Evolutionary conservation across 1,139 yeast genomes (phyloP), one percentile per base, ranked within the genome.

Genomic region (Wickerhamiella infanticola): DNA sequence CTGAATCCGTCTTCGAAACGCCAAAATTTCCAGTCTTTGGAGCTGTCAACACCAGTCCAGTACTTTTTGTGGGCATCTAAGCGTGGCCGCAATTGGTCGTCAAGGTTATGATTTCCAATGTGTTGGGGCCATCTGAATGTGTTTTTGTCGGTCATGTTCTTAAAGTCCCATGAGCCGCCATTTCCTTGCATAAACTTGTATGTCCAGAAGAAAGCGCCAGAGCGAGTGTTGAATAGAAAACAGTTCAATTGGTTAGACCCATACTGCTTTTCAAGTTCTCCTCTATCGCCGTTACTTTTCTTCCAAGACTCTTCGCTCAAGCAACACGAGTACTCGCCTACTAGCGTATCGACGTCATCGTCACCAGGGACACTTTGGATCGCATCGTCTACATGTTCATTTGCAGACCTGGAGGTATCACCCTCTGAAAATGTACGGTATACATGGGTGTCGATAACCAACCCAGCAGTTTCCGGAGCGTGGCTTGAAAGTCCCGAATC

Each of bases 121-220:
- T 47, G 56, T 27, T 39, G 48, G 48, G 11, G 66, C 62, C 41
- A 69, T 65, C 26, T 63, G 62, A 3, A 78, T 75, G 9, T 57
- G 0, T 88, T 88, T 47, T 67, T 66, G 29, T 80, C 76, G 27
- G 74, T 65, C 90, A 83, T 83, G 41, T 86, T 84, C 40, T 73
- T 71, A 62, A 84, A 79, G 47, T 90, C 96, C 97, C 97, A 88
- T 64, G 85, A 95, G 8, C 96, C 97, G 38, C 96, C 96, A 57
- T 80, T 81, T 2, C 96, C 96, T 47, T 77, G 72, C 59, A 81
- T 76, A 59, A 88, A 88, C 63, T 84, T 85, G 61, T 67, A 82
- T 1, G 95, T 84, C 97, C 97, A 90, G 63, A 90, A 90, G 62
- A 73, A 88, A 45, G 74, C 70, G 0, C 96, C 96, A 46, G 76